Base-by-base conservation (phyloP, 257 asterid genomes). In the Solanum paucissectum region DNA sequence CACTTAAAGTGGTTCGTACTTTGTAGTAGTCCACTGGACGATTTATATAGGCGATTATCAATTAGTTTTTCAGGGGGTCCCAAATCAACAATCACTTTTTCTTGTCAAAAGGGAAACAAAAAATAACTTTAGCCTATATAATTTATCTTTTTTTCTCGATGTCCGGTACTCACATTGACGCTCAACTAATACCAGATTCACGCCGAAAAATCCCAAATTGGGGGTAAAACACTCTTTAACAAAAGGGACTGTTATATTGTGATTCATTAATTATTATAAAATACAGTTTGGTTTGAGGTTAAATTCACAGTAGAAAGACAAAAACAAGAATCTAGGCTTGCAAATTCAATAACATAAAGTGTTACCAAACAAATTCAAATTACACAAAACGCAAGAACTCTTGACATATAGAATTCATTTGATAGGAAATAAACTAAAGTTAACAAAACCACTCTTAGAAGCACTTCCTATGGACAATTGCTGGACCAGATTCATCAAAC, bases 401-500 rank as follows among this genome's bases (percentile, higher is more conserved):
- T 7, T 13, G 32, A 44, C 66, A 79, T 16, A 42, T 16, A 81
- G 37, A 49, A 81, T 81, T 81, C 14, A 29, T 46, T 46, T 8
- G 40, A 46, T 14, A 64, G 66, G 4, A 79, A 77, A 13, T 42
- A 12, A n/a, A 40, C 36, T n/a, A 14, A 12, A 13, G n/a, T 76
- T 77, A 23, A n/a, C 84, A 42, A 44, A 64, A 81, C 49, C 46
- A 69, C 9, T 20, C 87, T 69, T 49, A 86, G 69, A 86, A 86
- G 71, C 87, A 86, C 87, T 86, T 86, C 69, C 87, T 69, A 5
- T 86, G 87, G 1, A 86, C 87, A 69, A 86, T 69, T 25, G 83
- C 87, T 27, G 87, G 87, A 86, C 87, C 87, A 3, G 83, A 86
- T 86, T 86, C 87, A 69, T 69, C 71, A 34, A 69, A 86, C 69